Percentiles rank a stretch among this genome's conserved stretches.
These are phyloP conservation scores for Nigrospora sphaerica DNA, from an alignment of 2,329 filamentous ascomycete species.

Conservation along the genomic window DNA sequence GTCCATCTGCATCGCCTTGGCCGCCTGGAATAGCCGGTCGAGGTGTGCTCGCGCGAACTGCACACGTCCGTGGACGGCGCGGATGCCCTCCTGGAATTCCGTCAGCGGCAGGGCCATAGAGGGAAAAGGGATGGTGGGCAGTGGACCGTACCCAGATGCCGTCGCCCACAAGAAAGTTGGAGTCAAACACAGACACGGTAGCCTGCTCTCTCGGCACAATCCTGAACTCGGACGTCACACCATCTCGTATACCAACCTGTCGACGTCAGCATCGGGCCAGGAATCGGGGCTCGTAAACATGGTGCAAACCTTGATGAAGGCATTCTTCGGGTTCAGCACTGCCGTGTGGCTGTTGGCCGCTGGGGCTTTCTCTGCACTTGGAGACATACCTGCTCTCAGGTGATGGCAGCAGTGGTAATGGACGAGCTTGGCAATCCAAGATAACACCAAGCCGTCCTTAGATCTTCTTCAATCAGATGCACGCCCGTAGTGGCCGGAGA, in stretches of 20 bases:
- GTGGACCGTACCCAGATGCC: conserved; percentile 15
- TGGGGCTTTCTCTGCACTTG: too few species aligned
- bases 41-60: conserved; percentile 20
- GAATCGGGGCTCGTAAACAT: neutral
- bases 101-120: neutral
- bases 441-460: too few species aligned
- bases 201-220: conserved; percentile 14
- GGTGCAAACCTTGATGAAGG: neutral
- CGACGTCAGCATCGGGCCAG: neutral
- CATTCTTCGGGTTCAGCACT: neutral
- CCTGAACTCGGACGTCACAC: conserved; percentile 13
- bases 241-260: conserved; percentile 16
- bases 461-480: too few species aligned
- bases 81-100: conserved; percentile 15
- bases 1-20: conserved; percentile 22
- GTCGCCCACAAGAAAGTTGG: conserved; percentile 19
- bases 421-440: too few species aligned
- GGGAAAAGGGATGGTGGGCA: too few species aligned
- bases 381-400: too few species aligned
- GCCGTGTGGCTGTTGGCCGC: neutral
- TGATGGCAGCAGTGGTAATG: too few species aligned
- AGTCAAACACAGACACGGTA: conserved; percentile 19
- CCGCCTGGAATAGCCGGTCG: conserved; percentile 18
- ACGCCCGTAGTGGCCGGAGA: too few species aligned
- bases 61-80: conserved; percentile 13